These are phyloP conservation scores for Cardiosporidium cionae DNA, from an alignment of 169 alveolate species.

Conservation along the genomic window DNA sequence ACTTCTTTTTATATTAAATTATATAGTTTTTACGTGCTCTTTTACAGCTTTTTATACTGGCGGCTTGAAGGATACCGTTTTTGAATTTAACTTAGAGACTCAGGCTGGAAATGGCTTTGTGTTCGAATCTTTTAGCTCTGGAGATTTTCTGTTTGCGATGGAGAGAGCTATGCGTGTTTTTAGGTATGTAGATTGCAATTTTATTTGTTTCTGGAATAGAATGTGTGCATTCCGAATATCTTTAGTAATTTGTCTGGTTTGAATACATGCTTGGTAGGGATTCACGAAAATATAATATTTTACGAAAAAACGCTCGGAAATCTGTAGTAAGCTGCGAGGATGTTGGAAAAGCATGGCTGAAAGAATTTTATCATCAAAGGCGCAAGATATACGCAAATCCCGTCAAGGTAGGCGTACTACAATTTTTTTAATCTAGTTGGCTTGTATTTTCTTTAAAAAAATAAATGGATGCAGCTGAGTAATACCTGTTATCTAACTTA, in stretches of 20 bases:
- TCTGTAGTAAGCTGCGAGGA: slow-evolving; percentile 72
- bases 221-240: too few relatives aligned
- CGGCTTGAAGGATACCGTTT: slow-evolving; percentile 82
- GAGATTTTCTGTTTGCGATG: slow-evolving; percentile 66
- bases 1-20: background rate
- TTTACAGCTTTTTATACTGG: slow-evolving; percentile 75
- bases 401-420: slow-evolving; percentile 21
- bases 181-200: slow-evolving; percentile 16
- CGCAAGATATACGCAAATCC: slow-evolving; percentile 61
- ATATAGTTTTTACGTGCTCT: background rate
- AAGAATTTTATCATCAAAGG: slow-evolving; percentile 70
- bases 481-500: too few relatives aligned
- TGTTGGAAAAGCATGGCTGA: slow-evolving; percentile 71
- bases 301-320: slow-evolving; percentile 68
- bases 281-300: slow-evolving; percentile 47
- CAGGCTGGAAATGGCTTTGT: slow-evolving; percentile 71
- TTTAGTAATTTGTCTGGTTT: too few relatives aligned
- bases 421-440: background rate
- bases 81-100: slow-evolving; percentile 52
- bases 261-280: slow-evolving; percentile 31
- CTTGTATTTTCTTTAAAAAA: too few relatives aligned
- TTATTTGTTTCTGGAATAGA: too few relatives aligned
- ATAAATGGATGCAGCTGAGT: too few relatives aligned
- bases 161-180: slow-evolving; percentile 64
- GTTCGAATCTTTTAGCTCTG: slow-evolving; percentile 54